Evolutionary conservation across 805 yeast genomes (phyloP).

Genomic region (Wickerhamomyces kurtzmanii): DNA sequence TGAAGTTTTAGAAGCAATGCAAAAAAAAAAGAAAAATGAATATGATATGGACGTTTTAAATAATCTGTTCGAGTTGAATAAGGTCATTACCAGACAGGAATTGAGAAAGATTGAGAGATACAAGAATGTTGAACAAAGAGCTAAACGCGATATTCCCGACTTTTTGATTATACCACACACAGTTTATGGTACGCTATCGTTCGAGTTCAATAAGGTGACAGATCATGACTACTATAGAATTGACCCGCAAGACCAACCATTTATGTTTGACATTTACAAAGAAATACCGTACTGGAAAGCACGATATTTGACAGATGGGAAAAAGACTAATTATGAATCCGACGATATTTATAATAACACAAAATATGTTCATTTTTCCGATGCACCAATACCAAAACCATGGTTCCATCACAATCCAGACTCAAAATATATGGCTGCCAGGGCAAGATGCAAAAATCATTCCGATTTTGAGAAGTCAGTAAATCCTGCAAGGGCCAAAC

Average conservation of each 20-base stretch:
- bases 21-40: conserved; percentile 22
- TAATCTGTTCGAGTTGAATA: conserved; percentile 19
- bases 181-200: conserved; percentile 39
- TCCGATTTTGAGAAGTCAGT: conserved; percentile 6
- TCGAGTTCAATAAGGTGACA: conserved; percentile 29
- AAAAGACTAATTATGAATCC: conserved; percentile 11
- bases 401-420: conserved; percentile 27
- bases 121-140: conserved; percentile 4
- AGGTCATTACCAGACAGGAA: conserved; percentile 8
- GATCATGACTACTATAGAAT: conserved; percentile 30
- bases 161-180: conserved; percentile 38
- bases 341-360: conserved; percentile 16
- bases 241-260: conserved; percentile 32
- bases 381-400: conserved; percentile 58
- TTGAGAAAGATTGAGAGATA: conserved; percentile 1
- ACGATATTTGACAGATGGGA: conserved; percentile 11
- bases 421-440: conserved; percentile 6
- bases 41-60: conserved; percentile 47
- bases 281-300: too few species aligned
- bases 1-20: conserved; percentile 11
- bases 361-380: conserved; percentile 53
- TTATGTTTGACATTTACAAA: too few species aligned
- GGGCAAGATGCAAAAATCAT: conserved; percentile 10
- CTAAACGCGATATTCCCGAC: conserved; percentile 11
- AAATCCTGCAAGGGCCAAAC: conserved; percentile 3